Percentiles rank a stretch among this genome's conserved stretches.
phyloP scores from a whole-genome alignment of 371 early-diverging fungal species.

The Zancudomyces culisetae region DNA sequence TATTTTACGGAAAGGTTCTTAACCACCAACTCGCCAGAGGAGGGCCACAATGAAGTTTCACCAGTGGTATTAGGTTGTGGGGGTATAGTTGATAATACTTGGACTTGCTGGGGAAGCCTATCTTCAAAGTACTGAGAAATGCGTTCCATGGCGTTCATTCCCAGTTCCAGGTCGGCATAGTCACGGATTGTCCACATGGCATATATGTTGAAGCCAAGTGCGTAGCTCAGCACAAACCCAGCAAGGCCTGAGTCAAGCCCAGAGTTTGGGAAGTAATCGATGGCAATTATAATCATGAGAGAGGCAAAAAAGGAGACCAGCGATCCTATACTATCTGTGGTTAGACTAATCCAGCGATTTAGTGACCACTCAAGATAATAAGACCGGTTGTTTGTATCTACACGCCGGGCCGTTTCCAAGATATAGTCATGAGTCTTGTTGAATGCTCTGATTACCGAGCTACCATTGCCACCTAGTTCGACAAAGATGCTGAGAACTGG shows the following conservation, averaged over 20 bases:
- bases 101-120: slow-evolving; percentile 32
- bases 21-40: neutral
- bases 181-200: slow-evolving; percentile 64
- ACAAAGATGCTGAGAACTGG: slow-evolving; percentile 45
- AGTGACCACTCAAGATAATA: slow-evolving; percentile 65
- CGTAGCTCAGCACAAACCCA: slow-evolving; percentile 64
- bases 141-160: slow-evolving; percentile 72
- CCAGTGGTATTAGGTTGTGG: too few relatives aligned
- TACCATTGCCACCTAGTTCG: slow-evolving; percentile 39
- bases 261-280: too few relatives aligned
- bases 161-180: slow-evolving; percentile 66
- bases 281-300: slow-evolving; percentile 32
- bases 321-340: slow-evolving; percentile 11
- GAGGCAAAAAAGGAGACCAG: slow-evolving; percentile 30
- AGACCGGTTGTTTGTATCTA: slow-evolving; percentile 56
- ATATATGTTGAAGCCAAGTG: slow-evolving; percentile 46
- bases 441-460: slow-evolving; percentile 30
- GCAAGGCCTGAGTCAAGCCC: slow-evolving; percentile 46
- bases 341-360: slow-evolving; percentile 75
- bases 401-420: slow-evolving; percentile 27
- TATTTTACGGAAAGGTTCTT: slow-evolving; percentile 10
- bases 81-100: too few relatives aligned
- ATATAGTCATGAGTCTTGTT: slow-evolving; percentile 37
- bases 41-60: slow-evolving; percentile 1
- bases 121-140: slow-evolving; percentile 49